Evolutionary conservation across 768 basidiomycete genomes (phyloP), one percentile per base, ranked within the genome.

Genomic region (Auriscalpium vulgare): DNA sequence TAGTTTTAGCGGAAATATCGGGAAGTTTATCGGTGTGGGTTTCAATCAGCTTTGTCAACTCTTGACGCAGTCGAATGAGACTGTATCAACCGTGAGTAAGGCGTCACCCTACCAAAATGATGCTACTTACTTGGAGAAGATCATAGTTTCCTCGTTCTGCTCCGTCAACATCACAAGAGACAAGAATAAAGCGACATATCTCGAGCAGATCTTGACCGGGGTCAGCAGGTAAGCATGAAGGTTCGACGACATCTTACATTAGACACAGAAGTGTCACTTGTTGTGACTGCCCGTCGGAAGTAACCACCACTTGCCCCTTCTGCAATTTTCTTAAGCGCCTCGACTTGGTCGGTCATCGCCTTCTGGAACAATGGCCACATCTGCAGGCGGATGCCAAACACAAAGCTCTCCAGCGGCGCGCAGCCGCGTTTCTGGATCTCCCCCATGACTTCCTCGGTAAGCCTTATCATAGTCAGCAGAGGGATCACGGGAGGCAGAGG

Each of bases 281-380:
- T 85, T 14, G 71, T 70, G 6, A 76, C 70, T 8, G 79, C 73
- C 53, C 85, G 79, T 61, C 80, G 80, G 65, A 88, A 84, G 64
- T 85, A 85, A 37, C 86, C 76, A 37, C 72, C 69, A 56, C 74
- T 72, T 19, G 82, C 74, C 13, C 87, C 85, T 62, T 94, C 95
- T 1, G 88, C 88, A 23, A 94, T 69, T 67, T 83, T 88, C 68
- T 87, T 93, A 57, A 98, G 70, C 34, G 83, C 79, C 13, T 95
- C 92, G 47, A 87, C 75, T 61, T 98, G 84, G 17, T 87, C 84
- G 21, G 87, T 81, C 84, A 97, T 88, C 35, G 79, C 80, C 64
- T 89, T 95, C 66, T 95, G 88, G 70, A 95, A 98, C 5, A 88
- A 75, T 2, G 95, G 97, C 92, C 94, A 98, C 77, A 98, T 82